Percentiles rank a stretch among this genome's conserved stretches.
Evolutionary conservation across 495 filamentous ascomycete species (phyloP).

Genomic region (Cercophora newfieldiana): DNA sequence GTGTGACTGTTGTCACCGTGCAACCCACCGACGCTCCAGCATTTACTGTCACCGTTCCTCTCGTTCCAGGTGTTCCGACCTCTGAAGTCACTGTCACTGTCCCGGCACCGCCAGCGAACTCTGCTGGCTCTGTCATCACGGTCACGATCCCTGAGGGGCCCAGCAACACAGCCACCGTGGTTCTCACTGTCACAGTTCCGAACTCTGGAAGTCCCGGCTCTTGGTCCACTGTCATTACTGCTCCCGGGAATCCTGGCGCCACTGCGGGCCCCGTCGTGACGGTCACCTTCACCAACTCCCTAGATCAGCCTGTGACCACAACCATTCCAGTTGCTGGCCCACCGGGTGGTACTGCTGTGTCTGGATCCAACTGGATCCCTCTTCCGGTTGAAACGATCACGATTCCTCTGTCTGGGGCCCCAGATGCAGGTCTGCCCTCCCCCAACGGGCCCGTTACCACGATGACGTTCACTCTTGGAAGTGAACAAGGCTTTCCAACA

Average conservation of each 20-base stretch:
- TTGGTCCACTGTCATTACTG: constrained; percentile 24
- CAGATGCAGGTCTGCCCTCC: not conserved
- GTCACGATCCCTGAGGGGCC: constrained; percentile 30
- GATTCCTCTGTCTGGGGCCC: not conserved
- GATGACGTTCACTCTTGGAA: constrained; percentile 26
- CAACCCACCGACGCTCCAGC: constrained; percentile 1
- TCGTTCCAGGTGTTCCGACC: not conserved
- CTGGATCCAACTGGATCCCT: constrained; percentile 2
- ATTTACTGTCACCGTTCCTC: constrained; percentile 19
- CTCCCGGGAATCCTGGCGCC: constrained; percentile 8
- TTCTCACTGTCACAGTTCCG: constrained; percentile 30
- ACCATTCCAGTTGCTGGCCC: constrained; percentile 13
- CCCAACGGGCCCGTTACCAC: not conserved
- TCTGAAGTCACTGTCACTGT: constrained; percentile 20
- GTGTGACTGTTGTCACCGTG: constrained; percentile 14
- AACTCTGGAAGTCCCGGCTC: constrained; percentile 8
- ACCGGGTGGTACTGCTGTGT: not conserved
- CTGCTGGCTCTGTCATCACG: constrained; percentile 22
- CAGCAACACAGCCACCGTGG: constrained; percentile 22
- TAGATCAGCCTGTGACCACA: not conserved
- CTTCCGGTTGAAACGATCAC: constrained; percentile 20
- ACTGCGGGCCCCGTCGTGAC: constrained; percentile 22
- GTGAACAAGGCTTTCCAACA: constrained; percentile 5
- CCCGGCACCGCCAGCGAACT: not conserved
- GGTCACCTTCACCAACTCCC: constrained; percentile 11